Evolutionary conservation across 2,329 filamentous ascomycete genomes (phyloP).

Genomic region (Cordyceps pruinosa): DNA sequence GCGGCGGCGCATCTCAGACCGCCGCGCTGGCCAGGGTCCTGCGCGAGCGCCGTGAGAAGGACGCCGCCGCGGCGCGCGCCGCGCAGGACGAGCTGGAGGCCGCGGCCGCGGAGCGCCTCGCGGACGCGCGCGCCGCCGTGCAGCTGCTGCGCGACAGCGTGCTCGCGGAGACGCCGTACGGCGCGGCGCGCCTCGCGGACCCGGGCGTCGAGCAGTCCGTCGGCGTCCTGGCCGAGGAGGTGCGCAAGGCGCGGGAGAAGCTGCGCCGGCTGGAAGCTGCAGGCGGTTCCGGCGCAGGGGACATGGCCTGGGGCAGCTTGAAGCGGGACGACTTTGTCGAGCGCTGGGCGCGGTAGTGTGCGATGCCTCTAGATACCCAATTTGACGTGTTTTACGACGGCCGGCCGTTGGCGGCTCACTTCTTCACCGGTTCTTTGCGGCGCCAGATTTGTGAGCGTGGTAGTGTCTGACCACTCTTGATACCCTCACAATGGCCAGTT

Average conservation of each 20-base stretch:
- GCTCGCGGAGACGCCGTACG: slow-evolving; percentile 45
- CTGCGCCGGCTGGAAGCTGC: too few relatives aligned
- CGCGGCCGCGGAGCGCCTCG: slow-evolving; percentile 33
- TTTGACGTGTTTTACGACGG: too few relatives aligned
- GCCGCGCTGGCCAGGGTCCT: slow-evolving; percentile 30
- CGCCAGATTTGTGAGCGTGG: too few relatives aligned
- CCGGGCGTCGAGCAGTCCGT: slow-evolving; percentile 14
- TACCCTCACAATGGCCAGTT: not conserved
- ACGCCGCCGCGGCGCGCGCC: slow-evolving; percentile 35
- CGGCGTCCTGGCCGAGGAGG: slow-evolving; percentile 49
- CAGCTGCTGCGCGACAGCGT: slow-evolving; percentile 45
- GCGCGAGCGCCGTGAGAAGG: slow-evolving; percentile 35
- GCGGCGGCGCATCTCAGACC: slow-evolving; percentile 19
- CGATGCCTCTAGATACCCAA: not conserved
- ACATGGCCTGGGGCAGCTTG: slow-evolving; percentile 33
- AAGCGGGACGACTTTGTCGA: slow-evolving; percentile 41
- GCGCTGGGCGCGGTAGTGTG: slow-evolving; percentile 22
- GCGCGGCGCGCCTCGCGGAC: slow-evolving; percentile 24
- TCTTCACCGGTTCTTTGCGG: too few relatives aligned
- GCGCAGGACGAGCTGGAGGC: slow-evolving; percentile 46
- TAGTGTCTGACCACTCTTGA: too few relatives aligned
- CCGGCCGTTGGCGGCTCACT: too few relatives aligned
- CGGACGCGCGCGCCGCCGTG: slow-evolving; percentile 41
- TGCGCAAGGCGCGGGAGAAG: slow-evolving; percentile 32
- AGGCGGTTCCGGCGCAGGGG: slow-evolving; percentile 31